Evolutionary conservation across 768 basidiomycete genomes (phyloP).

Genomic region (Tricholomella constricta): DNA sequence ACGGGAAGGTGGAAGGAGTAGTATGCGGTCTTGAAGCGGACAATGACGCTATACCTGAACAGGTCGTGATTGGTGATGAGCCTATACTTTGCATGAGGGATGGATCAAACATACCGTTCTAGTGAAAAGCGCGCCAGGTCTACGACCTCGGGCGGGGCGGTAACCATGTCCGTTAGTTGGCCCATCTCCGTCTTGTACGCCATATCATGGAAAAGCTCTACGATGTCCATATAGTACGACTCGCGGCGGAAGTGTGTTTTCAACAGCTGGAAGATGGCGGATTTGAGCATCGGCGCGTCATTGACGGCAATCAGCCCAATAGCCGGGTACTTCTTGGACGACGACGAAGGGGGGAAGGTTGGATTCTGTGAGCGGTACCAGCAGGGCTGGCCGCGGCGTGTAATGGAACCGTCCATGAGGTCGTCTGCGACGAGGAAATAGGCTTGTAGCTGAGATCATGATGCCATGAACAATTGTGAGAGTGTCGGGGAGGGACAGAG

Average conservation of each 20-base stretch:
- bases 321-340: conserved; percentile 24
- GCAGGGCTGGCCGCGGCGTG: conserved; percentile 91
- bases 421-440: conserved; percentile 97
- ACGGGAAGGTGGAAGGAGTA: conserved; percentile 99
- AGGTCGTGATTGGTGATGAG: not conserved
- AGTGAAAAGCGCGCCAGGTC: conserved; percentile 88
- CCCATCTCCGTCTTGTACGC: conserved; percentile 94
- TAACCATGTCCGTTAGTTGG: conserved; percentile 93
- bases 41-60: conserved; percentile 82
- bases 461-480: not conserved
- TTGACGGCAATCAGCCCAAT: conserved; percentile 91
- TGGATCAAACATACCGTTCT: conserved; percentile 56
- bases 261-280: conserved; percentile 87
- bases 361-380: conserved; percentile 64
- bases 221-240: conserved; percentile 80
- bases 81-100: not conserved
- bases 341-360: conserved; percentile 2
- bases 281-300: conserved; percentile 94
- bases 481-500: not conserved
- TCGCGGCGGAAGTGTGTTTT: conserved; percentile 83
- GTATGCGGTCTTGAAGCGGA: conserved; percentile 95
- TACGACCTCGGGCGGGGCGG: conserved; percentile 85
- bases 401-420: conserved; percentile 96
- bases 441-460: conserved; percentile 75
- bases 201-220: conserved; percentile 90